Conservation (phyloP, 2,329 filamentous ascomycete genomes). For the Cytospora chrysosperma region DNA sequence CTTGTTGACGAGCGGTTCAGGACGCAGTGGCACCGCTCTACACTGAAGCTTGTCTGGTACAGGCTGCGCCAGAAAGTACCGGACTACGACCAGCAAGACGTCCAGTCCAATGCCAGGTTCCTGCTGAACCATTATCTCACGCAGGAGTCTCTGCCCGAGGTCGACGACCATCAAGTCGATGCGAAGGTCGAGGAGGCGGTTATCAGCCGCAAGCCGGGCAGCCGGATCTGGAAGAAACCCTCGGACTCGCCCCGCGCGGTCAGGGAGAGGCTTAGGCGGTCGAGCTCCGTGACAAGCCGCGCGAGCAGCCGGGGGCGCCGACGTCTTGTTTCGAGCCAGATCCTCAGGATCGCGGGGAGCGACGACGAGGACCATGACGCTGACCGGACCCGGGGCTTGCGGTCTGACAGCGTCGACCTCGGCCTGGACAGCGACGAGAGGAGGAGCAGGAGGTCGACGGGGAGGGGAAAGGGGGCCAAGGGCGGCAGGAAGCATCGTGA, state of each 20-base stretch:
- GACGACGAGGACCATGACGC: neutral
- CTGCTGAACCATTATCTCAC: slow-evolving; percentile 29
- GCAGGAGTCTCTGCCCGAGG: neutral
- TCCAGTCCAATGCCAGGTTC: slow-evolving; percentile 37
- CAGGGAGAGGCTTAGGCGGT: slow-evolving; percentile 18
- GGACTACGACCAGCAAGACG: slow-evolving; percentile 32
- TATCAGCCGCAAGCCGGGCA: slow-evolving; percentile 6
- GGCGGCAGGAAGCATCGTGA: neutral
- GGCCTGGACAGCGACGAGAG: neutral
- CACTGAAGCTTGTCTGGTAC: slow-evolving; percentile 41
- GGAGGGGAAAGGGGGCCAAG: neutral
- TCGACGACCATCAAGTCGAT: slow-evolving; percentile 15
- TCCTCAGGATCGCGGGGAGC: slow-evolving; percentile 1
- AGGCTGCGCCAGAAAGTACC: slow-evolving; percentile 39
- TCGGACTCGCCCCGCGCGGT: slow-evolving; percentile 17
- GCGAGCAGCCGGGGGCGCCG: slow-evolving; percentile 1
- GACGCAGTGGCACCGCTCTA: slow-evolving; percentile 38
- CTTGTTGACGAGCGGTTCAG: slow-evolving; percentile 43
- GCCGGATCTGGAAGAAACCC: slow-evolving; percentile 13
- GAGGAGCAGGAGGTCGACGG: neutral
- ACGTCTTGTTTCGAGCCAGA: slow-evolving; percentile 17
- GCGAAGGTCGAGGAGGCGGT: slow-evolving; percentile 17
- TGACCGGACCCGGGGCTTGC: neutral
- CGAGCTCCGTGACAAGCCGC: slow-evolving; percentile 11
- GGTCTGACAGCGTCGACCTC: neutral